A percentile compares a stretch with the other conserved stretches of the same genome.
Evolutionary conservation across 2,329 filamentous ascomycete species (phyloP).

Genomic region (Trichoderma cornu-damae): DNA sequence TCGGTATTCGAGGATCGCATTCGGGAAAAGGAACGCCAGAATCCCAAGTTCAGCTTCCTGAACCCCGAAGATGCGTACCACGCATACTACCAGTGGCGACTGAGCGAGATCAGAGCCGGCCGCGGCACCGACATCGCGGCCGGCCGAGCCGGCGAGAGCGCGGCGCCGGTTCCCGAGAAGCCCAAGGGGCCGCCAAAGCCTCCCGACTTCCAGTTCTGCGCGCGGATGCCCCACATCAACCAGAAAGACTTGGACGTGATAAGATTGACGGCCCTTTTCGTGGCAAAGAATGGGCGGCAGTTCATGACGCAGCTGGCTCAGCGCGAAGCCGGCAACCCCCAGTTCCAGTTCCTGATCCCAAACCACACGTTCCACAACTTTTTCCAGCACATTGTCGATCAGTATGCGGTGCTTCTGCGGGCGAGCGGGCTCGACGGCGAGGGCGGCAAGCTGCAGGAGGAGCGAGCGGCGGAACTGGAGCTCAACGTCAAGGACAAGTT

Average conservation of each 20-base stretch:
- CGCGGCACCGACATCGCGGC: constrained; percentile 74
- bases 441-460: constrained; percentile 63
- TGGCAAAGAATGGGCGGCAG: constrained; percentile 84
- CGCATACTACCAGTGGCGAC: constrained; percentile 84
- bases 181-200: constrained; percentile 80
- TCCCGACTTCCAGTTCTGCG: constrained; percentile 84
- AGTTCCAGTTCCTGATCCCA: constrained; percentile 92
- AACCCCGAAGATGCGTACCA: constrained; percentile 76
- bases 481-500: constrained; percentile 74
- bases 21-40: constrained; percentile 74
- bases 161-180: constrained; percentile 46
- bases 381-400: constrained; percentile 86
- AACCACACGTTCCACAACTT: constrained; percentile 96
- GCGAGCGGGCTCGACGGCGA: constrained; percentile 62
- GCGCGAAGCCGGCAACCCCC: constrained; percentile 81
- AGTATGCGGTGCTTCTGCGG: constrained; percentile 77
- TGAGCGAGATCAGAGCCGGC: constrained; percentile 78
- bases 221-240: constrained; percentile 95
- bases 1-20: constrained; percentile 75
- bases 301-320: constrained; percentile 90
- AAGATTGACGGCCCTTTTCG: constrained; percentile 78
- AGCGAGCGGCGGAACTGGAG: constrained; percentile 67
- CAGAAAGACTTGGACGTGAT: constrained; percentile 79
- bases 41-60: constrained; percentile 90
- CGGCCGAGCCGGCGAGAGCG: constrained; percentile 63